Evolutionary conservation across 2,329 filamentous ascomycete genomes (phyloP), one percentile per base, ranked within the genome.

Genomic region (Aureobasidium sp.): DNA sequence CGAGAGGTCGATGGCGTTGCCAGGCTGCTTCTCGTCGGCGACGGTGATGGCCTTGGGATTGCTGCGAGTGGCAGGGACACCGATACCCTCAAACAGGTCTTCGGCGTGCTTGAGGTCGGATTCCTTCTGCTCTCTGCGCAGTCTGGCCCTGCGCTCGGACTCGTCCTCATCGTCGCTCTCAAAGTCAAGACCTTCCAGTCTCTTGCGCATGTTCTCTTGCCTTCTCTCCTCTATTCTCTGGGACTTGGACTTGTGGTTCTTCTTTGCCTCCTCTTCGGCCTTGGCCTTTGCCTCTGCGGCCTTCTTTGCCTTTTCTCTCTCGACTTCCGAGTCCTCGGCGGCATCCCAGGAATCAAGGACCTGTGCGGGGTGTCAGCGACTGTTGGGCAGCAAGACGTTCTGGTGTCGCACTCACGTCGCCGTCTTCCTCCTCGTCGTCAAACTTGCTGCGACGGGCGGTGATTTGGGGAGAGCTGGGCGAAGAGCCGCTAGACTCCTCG

Each of bases 261-360:
- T 90, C 45, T 89, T 90, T 8, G 90, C 90, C 69, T 90, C 89
- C 46, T 89, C 92, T 0, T 92, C 90, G 29, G 90, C 91, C 76
- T 95, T 95, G 61, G 88, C 90, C 76, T 95, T 95, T 57, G 84
- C 88, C 71, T 90, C 92, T 6, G 82, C 87, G 54, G 86, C 90
- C 78, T 93, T 94, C 76, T 88, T 89, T 29, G 84, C 89, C 81
- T 97, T 99, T 76, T 96, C 92, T 69, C 91, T 89, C 79, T 99
- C 94, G 68, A 86, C 93, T 70, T 99, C 94, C 64, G 91, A 96
- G 78, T 99, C 94, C 71, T 97, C 94, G 67, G 89, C 92, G 61
- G 90, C 93, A 70, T 97, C 92, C 94, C 94, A 99, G 35, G 90
- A 93, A 63, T 99, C 94, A 70, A 96, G 84, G 61, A 97, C 90